Base-by-base conservation (phyloP, 352 stramenopile genomes). In the Phytophthora sansomeana region DNA sequence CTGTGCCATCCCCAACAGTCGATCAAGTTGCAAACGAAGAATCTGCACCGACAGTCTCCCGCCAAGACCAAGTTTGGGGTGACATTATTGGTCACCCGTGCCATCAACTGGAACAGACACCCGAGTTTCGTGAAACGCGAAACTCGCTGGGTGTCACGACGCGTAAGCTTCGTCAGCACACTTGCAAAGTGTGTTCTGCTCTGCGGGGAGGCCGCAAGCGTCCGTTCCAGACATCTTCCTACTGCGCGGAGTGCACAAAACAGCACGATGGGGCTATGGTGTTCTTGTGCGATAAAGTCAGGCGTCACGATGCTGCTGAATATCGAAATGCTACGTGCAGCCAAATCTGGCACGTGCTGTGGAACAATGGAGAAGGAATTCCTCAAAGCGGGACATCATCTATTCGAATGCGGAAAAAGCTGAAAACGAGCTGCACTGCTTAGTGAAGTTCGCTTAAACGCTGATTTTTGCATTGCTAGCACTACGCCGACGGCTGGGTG, bases 341-440 rank as follows among this genome's bases (percentile, higher is more conserved):
- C 35, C 69, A 77, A 57, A 77, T 77, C 50, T 77, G 69, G 69
- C 69, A 77, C 46, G 48, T 71, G 35, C 63, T 72, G 32, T 77
- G 69, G 69, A 61, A 63, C 33, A 68, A 63, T 26, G 69, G 69
- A n/a, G 39, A 51, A 26, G 49, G 57, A 39, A 69, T 74, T 21
- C 65, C 65, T 39, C 41, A 57, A 26, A 59, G 30, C 6, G 65
- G 59, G 13, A 60, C 52, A 11, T 66, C 63, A 36, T 65, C 52
- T 17, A 74, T 74, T 44, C 50, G 59, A 56, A 74, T 74, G 65
- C 52, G 65, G 26, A 74, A 74, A 56, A 73, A 57, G 17, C 30
- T 56, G 0, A 73, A 69, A 35, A 6, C 26, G 11, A 60, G 41
- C 11, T 56, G 16, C 21, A 50, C 35, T 21, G 33, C 8, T 21